A percentile compares a stretch with the other conserved stretches of the same genome.
phyloP scores from a whole-genome alignment of 805 yeast species.

The Candida coquimbonensis region DNA sequence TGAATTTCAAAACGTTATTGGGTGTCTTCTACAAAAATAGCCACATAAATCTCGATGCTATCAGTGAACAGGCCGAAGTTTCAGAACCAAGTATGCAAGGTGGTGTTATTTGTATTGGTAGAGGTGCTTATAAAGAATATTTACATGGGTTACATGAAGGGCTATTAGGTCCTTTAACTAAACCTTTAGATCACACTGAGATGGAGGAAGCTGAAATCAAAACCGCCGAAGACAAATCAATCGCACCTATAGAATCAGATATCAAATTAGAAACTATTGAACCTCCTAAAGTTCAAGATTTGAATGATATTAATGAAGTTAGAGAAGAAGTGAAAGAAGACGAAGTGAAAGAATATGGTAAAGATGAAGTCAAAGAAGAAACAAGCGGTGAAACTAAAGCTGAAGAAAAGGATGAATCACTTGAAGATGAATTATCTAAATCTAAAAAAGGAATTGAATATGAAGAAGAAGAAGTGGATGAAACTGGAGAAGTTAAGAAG shows the following conservation, averaged over 20 bases:
- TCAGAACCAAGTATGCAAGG: slow-evolving; percentile 48
- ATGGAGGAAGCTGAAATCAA: slow-evolving; percentile 3
- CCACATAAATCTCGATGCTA: slow-evolving; percentile 21
- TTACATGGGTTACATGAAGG: slow-evolving; percentile 91
- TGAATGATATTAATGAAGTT: slow-evolving; percentile 1
- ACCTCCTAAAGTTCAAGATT: slow-evolving; percentile 5
- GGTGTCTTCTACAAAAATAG: slow-evolving; percentile 46
- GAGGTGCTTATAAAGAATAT: slow-evolving; percentile 95
- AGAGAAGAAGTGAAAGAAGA: slow-evolving; percentile 6
- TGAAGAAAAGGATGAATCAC: background rate
- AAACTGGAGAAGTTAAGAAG: slow-evolving; percentile 26
- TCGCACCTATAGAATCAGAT: background rate
- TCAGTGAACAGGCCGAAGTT: slow-evolving; percentile 41
- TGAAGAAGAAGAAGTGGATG: slow-evolving; percentile 15
- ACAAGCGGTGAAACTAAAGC: background rate
- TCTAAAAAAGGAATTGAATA: slow-evolving; percentile 16
- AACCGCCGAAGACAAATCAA: too few relatives aligned
- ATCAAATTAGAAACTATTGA: slow-evolving; percentile 8
- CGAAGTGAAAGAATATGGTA: slow-evolving; percentile 3
- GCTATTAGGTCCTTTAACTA: slow-evolving; percentile 78
- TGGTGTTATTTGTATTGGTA: slow-evolving; percentile 86
- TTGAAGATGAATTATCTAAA: slow-evolving; percentile 1
- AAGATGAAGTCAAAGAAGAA: slow-evolving; percentile 4
- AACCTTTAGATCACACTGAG: slow-evolving; percentile 30
- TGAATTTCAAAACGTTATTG: slow-evolving; percentile 39